Evolutionary conservation across 805 yeast species (phyloP).

Genomic region (Zygosaccharomyces lentus): DNA sequence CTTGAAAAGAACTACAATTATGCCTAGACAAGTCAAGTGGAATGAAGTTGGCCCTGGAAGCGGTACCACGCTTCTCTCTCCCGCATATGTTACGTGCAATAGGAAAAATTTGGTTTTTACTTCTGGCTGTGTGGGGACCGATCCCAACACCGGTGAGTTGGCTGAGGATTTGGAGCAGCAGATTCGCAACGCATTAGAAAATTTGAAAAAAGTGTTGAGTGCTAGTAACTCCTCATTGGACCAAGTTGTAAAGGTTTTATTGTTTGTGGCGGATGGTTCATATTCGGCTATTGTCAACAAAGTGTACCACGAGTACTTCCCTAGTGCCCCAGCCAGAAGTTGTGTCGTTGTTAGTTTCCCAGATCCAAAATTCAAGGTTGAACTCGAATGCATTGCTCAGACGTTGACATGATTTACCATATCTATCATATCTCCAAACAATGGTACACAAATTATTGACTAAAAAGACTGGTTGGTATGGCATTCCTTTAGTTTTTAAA

Average conservation of each 20-base stretch:
- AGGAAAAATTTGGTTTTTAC: constrained; percentile 44
- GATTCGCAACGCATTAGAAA: constrained; percentile 41
- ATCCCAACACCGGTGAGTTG: constrained; percentile 39
- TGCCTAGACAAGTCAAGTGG: constrained; percentile 38
- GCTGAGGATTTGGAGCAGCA: constrained; percentile 44
- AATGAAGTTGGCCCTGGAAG: constrained; percentile 30
- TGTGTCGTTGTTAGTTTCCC: constrained; percentile 51
- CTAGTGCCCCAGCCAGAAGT: constrained; percentile 49
- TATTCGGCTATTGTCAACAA: constrained; percentile 43
- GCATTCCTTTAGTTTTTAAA: not conserved
- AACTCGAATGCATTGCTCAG: constrained; percentile 47
- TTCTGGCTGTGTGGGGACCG: constrained; percentile 46
- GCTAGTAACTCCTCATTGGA: constrained; percentile 45
- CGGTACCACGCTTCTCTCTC: constrained; percentile 37
- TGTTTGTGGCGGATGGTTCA: constrained; percentile 44
- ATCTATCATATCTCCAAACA: not conserved
- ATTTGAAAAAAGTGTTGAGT: constrained; percentile 40
- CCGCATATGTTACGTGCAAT: constrained; percentile 35
- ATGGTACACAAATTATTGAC: not conserved
- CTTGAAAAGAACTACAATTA: not conserved
- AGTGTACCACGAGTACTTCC: constrained; percentile 45
- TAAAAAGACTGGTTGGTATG: not conserved
- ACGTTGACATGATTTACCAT: not conserved
- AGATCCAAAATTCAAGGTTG: constrained; percentile 46
- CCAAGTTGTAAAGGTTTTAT: constrained; percentile 46